These are phyloP conservation scores for Paramecium bursaria DNA, from an alignment of 73 alveolate species.

Conservation along the genomic window DNA sequence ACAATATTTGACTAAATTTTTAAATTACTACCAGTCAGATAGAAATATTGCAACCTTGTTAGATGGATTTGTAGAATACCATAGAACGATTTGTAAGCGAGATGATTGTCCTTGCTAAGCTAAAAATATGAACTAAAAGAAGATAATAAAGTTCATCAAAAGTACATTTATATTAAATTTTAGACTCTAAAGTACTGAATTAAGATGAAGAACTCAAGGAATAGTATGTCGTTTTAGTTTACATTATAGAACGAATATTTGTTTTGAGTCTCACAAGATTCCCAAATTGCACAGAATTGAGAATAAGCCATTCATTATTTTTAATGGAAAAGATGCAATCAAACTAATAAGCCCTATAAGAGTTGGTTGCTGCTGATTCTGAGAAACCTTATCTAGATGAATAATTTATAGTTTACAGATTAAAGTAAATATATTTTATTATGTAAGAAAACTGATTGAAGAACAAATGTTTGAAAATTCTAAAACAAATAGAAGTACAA, in stretches of 20 bases:
- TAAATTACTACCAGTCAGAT: slow-evolving; percentile 65
- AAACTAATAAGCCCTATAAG: slow-evolving; percentile 60
- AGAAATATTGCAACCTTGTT: slow-evolving; percentile 66
- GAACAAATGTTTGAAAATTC: slow-evolving; percentile 65
- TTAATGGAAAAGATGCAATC: slow-evolving; percentile 65
- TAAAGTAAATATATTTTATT: too few species aligned
- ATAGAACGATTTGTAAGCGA: slow-evolving; percentile 69
- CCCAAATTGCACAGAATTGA: slow-evolving; percentile 66
- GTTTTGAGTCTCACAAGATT: slow-evolving; percentile 49
- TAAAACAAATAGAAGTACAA: slow-evolving; percentile 7
- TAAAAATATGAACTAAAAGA: slow-evolving; percentile 64
- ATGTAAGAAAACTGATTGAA: slow-evolving; percentile 65
- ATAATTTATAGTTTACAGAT: slow-evolving; percentile 59
- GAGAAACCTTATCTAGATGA: slow-evolving; percentile 68
- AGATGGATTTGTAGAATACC: slow-evolving; percentile 72
- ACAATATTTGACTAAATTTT: slow-evolving; percentile 52
- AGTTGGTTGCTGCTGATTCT: slow-evolving; percentile 56
- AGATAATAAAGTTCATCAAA: slow-evolving; percentile 52
- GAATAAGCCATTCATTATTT: slow-evolving; percentile 61
- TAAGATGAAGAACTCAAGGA: slow-evolving; percentile 67
- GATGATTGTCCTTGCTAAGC: slow-evolving; percentile 71
- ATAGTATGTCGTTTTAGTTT: slow-evolving; percentile 62
- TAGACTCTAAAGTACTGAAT: not conserved
- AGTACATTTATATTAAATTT: not conserved
- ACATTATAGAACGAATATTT: slow-evolving; percentile 65